Conservation (phyloP, 495 filamentous ascomycete genomes). For the Pseudoneurospora amorphoporcata region DNA sequence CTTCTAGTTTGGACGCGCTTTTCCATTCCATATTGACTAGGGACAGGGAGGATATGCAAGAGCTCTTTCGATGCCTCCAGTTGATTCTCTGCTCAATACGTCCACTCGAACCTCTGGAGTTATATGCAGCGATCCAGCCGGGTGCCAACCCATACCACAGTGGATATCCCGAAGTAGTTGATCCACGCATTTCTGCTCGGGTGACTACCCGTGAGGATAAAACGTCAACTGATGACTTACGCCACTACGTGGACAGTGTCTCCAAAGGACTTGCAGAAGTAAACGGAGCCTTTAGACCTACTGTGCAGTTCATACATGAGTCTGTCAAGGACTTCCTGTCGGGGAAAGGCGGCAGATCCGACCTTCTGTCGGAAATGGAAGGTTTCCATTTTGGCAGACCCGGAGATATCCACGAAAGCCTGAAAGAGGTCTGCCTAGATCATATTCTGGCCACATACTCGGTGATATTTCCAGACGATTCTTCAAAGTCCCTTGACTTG, state of each 20-base stretch:
- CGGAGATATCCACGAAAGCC: neutral
- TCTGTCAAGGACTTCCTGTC: conserved; percentile 23
- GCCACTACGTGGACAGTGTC: conserved; percentile 12
- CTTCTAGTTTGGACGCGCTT: conserved; percentile 14
- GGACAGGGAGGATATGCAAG: conserved; percentile 16
- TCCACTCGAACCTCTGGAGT: conserved; percentile 19
- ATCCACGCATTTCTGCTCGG: neutral
- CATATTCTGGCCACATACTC: neutral
- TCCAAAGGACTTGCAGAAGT: conserved; percentile 26
- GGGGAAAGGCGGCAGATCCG: neutral
- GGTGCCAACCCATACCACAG: conserved; percentile 3
- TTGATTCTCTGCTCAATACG: conserved; percentile 23
- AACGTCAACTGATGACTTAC: neutral
- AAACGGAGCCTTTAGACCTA: conserved; percentile 8
- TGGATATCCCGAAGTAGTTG: neutral
- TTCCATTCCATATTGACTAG: conserved; percentile 25
- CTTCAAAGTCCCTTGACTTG: neutral
- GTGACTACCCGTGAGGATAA: neutral
- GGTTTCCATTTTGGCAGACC: neutral
- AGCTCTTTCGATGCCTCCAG: conserved; percentile 21
- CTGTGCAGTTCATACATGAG: conserved; percentile 30
- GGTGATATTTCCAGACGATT: neutral
- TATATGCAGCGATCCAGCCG: conserved; percentile 25
- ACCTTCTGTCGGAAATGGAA: neutral
- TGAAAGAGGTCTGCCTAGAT: neutral